Percentiles rank a stretch among this genome's conserved stretches.
phyloP scores from a whole-genome alignment of 768 basidiomycete species.

The Asterophora lycoperdoides region DNA sequence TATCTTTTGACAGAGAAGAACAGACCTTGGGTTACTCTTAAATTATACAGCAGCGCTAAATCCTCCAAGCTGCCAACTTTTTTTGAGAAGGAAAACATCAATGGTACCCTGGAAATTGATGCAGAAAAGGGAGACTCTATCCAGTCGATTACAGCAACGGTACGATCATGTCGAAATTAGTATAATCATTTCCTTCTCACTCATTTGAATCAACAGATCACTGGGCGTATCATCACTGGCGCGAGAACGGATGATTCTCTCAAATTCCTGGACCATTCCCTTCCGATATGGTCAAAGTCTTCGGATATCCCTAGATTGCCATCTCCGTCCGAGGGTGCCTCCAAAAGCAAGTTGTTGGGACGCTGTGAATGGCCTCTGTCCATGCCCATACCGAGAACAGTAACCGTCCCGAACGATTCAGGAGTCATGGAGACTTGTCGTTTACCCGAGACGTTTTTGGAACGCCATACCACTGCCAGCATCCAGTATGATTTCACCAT shows the following conservation, averaged over 20 bases:
- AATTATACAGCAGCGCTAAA: conserved; percentile 47
- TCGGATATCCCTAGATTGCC: conserved; percentile 35
- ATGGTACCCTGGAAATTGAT: conserved; percentile 40
- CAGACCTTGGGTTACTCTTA: conserved; percentile 42
- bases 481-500: conserved; percentile 49
- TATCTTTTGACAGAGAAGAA: conserved; percentile 39
- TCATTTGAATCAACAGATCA: conserved; percentile 30
- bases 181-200: background rate
- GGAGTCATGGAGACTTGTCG: conserved; percentile 36
- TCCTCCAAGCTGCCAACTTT: conserved; percentile 49
- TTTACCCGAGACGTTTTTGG: conserved; percentile 51
- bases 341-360: conserved; percentile 41
- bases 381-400: conserved; percentile 40
- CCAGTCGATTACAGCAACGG: conserved; percentile 41
- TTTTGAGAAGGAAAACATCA: conserved; percentile 52
- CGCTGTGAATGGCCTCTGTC: conserved; percentile 46
- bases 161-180: conserved; percentile 20
- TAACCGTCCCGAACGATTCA: conserved; percentile 34
- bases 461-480: conserved; percentile 44
- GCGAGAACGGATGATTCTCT: conserved; percentile 38
- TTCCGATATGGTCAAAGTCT: conserved; percentile 48
- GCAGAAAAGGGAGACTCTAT: conserved; percentile 52
- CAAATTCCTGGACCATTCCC: conserved; percentile 40
- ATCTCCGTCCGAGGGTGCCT: conserved; percentile 37
- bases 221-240: conserved; percentile 50